These are phyloP conservation scores for Danielia reshetovae DNA, from an alignment of 805 yeast genomes.

Conservation along the genomic window DNA sequence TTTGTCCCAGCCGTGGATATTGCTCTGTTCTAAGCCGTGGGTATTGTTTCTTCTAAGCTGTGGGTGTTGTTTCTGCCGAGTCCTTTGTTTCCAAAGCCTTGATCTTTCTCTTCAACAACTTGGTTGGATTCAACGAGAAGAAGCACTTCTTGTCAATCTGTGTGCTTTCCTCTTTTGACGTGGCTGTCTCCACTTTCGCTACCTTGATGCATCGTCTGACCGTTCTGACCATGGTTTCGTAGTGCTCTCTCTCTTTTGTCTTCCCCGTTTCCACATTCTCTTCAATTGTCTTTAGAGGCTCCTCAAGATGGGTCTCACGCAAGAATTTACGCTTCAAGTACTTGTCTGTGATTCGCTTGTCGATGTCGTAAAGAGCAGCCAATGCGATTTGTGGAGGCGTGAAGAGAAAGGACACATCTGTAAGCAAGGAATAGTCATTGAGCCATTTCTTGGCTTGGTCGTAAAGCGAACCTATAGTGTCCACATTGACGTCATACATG, in stretches of 20 bases:
- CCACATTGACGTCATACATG: constrained; percentile 44
- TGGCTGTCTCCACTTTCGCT: constrained; percentile 38
- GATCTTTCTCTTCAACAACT: constrained; percentile 44
- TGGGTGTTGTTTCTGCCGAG: too few species aligned
- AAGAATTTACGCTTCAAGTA: constrained; percentile 66
- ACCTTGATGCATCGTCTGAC: constrained; percentile 47
- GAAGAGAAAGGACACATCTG: constrained; percentile 72
- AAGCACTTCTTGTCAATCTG: constrained; percentile 61
- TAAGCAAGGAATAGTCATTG: constrained; percentile 58
- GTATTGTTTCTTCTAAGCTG: too few species aligned
- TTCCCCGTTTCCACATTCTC: constrained; percentile 7
- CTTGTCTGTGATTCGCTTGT: constrained; percentile 58
- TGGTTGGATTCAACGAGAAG: constrained; percentile 56
- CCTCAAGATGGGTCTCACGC: constrained; percentile 10
- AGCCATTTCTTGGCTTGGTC: constrained; percentile 66
- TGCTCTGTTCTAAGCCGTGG: too few species aligned
- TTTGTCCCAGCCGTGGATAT: background rate
- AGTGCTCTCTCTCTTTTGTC: constrained; percentile 22
- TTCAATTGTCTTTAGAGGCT: constrained; percentile 8
- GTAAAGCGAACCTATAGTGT: constrained; percentile 62
- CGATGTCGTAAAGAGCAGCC: constrained; percentile 71
- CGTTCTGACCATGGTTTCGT: constrained; percentile 41
- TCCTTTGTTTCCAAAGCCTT: constrained; percentile 19
- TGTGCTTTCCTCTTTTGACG: constrained; percentile 60
- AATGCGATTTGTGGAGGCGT: constrained; percentile 96